Conservation (phyloP, 257 asterid species). For the Striga asiatica region DNA sequence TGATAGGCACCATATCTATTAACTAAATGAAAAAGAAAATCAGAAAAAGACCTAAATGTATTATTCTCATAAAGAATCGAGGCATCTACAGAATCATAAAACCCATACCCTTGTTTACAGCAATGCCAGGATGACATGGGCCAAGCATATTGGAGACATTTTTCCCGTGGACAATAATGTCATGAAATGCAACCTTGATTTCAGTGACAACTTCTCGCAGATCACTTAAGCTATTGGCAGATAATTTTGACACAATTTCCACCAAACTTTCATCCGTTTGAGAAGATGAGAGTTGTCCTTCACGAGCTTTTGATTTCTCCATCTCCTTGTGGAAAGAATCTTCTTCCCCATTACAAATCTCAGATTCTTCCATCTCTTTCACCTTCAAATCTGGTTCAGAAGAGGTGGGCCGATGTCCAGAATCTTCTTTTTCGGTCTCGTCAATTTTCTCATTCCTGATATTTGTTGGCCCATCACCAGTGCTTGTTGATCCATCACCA, state of each 20-base stretch:
- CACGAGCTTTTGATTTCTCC: neutral
- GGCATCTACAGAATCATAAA: neutral
- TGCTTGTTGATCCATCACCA: no score
- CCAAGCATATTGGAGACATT: slow-evolving; percentile 6
- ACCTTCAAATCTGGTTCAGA: neutral
- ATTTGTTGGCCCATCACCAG: neutral
- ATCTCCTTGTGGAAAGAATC: neutral
- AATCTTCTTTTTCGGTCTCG: neutral
- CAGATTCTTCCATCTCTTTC: neutral
- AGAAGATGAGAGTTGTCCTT: neutral
- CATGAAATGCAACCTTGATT: slow-evolving; percentile 6
- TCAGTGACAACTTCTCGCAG: neutral
- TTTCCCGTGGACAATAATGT: slow-evolving; percentile 8
- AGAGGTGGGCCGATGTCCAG: neutral
- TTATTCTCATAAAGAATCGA: neutral
- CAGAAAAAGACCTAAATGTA: no score
- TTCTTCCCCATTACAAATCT: neutral
- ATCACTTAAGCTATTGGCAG: neutral
- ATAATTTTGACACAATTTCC: neutral
- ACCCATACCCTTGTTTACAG: slow-evolving; percentile 3
- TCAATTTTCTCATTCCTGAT: neutral
- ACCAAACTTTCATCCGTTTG: neutral
- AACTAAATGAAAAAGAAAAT: no score
- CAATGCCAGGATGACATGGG: slow-evolving; percentile 6
- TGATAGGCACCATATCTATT: neutral